Conservation (phyloP, 192 early-diverging fungal genomes). For the Podila verticillata region DNA sequence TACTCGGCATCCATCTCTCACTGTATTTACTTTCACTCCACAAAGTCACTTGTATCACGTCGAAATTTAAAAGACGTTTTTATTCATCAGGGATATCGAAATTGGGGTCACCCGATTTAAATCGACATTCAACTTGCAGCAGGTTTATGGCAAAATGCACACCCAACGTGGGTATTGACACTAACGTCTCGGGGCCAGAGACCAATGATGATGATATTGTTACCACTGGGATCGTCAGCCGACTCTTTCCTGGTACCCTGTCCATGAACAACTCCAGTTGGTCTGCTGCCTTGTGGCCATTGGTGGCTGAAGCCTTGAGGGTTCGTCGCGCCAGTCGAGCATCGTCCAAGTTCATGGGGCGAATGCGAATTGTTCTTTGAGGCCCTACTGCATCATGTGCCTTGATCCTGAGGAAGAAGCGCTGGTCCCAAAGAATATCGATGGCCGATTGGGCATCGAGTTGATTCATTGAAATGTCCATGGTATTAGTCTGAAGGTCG, state of each 20-base stretch:
- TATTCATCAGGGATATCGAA: too few relatives aligned
- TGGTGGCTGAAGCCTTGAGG: neutral
- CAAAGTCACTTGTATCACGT: too few relatives aligned
- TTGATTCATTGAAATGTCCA: neutral
- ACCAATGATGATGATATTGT: neutral
- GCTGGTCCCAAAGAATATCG: slow-evolving; percentile 37
- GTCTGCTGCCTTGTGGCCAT: neutral
- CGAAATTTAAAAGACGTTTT: too few relatives aligned
- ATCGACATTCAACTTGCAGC: slow-evolving; percentile 4
- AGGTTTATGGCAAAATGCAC: neutral
- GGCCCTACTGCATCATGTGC: too few relatives aligned
- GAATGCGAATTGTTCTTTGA: neutral
- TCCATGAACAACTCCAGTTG: slow-evolving; percentile 11
- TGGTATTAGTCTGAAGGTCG: slow-evolving; percentile 4
- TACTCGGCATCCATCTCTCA: too few relatives aligned
- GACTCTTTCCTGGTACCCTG: slow-evolving; percentile 11
- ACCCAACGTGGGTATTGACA: slow-evolving; percentile 22
- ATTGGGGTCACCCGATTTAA: slow-evolving; percentile 15
- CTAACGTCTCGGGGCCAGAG: neutral
- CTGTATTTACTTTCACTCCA: too few relatives aligned
- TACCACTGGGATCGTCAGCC: slow-evolving; percentile 27
- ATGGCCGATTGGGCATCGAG: neutral
- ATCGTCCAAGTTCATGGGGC: slow-evolving; percentile 9
- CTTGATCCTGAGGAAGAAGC: slow-evolving; percentile 28
- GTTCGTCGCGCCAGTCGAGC: neutral